Percentiles rank a stretch among this genome's conserved stretches.
Evolutionary conservation across 129 eudicot species (phyloP).

Genomic region (Lactuca saligna): DNA sequence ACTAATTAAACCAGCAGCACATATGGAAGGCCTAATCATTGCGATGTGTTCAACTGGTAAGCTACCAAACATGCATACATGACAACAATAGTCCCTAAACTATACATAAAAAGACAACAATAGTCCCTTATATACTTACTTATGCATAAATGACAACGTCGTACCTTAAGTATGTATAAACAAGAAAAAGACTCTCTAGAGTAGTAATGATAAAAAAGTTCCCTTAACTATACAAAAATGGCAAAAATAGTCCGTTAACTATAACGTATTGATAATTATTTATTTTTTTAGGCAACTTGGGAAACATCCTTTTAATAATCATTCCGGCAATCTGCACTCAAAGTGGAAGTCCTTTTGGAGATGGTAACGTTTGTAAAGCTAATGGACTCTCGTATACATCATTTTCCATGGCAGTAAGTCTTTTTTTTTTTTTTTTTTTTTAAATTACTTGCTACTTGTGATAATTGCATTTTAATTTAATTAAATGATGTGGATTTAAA

Average conservation of each 20-base stretch:
- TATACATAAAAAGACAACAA: not conserved
- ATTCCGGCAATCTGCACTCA: conserved; percentile 85
- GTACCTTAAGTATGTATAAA: not conserved
- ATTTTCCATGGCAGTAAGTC: conserved; percentile 88
- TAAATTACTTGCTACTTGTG: not conserved
- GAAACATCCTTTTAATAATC: conserved; percentile 73
- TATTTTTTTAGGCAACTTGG: conserved; percentile 69
- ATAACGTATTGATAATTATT: not conserved
- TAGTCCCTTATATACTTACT: not conserved
- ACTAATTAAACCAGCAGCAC: conserved; percentile 51
- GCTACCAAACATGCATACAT: not conserved
- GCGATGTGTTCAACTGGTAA: conserved; percentile 64
- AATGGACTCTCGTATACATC: conserved; percentile 82
- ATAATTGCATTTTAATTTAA: conserved; percentile 1
- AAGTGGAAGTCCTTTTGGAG: conserved; percentile 90
- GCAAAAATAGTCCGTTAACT: not conserved
- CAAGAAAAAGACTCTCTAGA: not conserved
- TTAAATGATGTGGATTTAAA: not conserved
- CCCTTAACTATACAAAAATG: not conserved
- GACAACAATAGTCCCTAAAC: not conserved
- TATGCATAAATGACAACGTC: not conserved
- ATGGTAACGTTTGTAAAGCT: conserved; percentile 49
- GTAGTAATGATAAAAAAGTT: too few relatives aligned
- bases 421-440: not conserved
- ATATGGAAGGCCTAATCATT: conserved; percentile 57